Base-by-base conservation (phyloP, 305 asterid genomes). In the Fraxinus sp. region DNA sequence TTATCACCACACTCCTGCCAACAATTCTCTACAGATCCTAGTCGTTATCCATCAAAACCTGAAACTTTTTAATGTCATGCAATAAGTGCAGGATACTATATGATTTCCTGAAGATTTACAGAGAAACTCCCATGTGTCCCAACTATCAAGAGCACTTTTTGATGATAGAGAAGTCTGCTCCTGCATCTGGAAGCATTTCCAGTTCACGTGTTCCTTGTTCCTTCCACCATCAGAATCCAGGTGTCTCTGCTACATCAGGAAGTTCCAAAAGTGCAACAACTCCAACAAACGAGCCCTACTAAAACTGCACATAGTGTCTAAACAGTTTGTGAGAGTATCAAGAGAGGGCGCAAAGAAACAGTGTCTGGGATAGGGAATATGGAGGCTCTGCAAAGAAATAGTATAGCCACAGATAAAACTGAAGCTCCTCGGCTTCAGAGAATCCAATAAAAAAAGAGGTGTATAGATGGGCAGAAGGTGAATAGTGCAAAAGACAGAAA, bases 21-120 rank as follows among this genome's bases (percentile, higher is more conserved):
- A 9, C 30, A 20, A 24, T 76, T 11, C 64, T n/a, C 1, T 39
- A 28, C 18, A 20, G 55, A 46, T 62, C 20, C 75, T 82, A 52
- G 46, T 57, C 49, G 71, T 79, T 49, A 5, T 14, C 71, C 82
- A 74, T 70, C 87, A 75, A 77, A 13, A 77, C 68, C 66, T 26
- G 81, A 36, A 55, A 83, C 84, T 22, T 89, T 37, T 89, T 92
- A 90, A 90, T 91, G 39, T 55, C 24, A 24, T 90, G 92, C 83
- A 82, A 5, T 26, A 26, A 18, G 39, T 89, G 92, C 86, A 80
- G 33, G 79, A 79, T 52, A n/a, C 81, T 79, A 28, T 87, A 26
- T 26, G 86, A 87, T 66, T 90, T 83, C 64, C 2, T 73, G 37
- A 77, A 32, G 74, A 18, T 52, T 20, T 84, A 83, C 86, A 85